Evolutionary conservation across 2,329 filamentous ascomycete genomes (phyloP).

Genomic region (Colletotrichum sansevieriae): DNA sequence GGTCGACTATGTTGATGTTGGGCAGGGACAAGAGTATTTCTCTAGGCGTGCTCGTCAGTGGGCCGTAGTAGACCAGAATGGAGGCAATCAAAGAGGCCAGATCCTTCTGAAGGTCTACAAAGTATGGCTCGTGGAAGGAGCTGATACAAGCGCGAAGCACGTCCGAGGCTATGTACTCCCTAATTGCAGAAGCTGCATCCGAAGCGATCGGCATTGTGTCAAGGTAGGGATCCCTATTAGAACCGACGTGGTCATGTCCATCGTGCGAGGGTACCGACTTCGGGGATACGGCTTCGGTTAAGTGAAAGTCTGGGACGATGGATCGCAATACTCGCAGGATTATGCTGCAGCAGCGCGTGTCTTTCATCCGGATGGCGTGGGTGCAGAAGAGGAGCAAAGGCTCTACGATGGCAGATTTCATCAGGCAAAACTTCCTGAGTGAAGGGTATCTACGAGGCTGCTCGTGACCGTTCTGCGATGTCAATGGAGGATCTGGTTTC

Average conservation of each 20-base stretch:
- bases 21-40: slow-evolving; percentile 84
- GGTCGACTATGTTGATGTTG: slow-evolving; percentile 76
- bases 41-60: slow-evolving; percentile 77
- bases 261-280: slow-evolving; percentile 48
- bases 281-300: slow-evolving; percentile 46
- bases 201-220: slow-evolving; percentile 62
- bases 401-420: slow-evolving; percentile 82
- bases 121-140: slow-evolving; percentile 94
- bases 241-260: slow-evolving; percentile 41
- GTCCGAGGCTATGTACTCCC: slow-evolving; percentile 90
- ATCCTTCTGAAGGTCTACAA: slow-evolving; percentile 95
- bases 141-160: slow-evolving; percentile 92
- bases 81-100: slow-evolving; percentile 88
- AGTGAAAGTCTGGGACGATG: slow-evolving; percentile 82
- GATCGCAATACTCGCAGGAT: slow-evolving; percentile 89
- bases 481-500: slow-evolving; percentile 50
- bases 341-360: slow-evolving; percentile 88
- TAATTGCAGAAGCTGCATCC: slow-evolving; percentile 74
- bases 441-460: slow-evolving; percentile 62
- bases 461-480: slow-evolving; percentile 47
- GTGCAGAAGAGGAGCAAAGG: slow-evolving; percentile 92
- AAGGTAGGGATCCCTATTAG: slow-evolving; percentile 40
- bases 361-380: slow-evolving; percentile 89
- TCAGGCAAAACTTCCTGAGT: slow-evolving; percentile 86
- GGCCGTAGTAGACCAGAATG: slow-evolving; percentile 83